Base-by-base conservation (phyloP, 164 flowering plant genomes). In the Tetracentron sinense region DNA sequence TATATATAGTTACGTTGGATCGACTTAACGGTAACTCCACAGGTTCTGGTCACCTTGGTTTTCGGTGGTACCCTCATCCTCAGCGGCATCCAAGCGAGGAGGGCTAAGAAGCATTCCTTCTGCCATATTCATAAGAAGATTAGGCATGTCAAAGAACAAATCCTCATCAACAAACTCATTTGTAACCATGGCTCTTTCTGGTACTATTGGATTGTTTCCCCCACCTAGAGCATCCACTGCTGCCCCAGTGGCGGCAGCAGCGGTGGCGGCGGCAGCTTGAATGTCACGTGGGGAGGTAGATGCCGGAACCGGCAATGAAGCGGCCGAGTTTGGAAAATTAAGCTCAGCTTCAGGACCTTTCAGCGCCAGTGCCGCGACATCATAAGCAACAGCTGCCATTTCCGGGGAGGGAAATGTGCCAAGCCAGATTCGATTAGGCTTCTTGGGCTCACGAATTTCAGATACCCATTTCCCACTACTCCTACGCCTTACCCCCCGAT, bases 31-130 rank as follows among this genome's bases (percentile, higher is more conserved):
- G 52, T 75, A 79, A 33, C 66, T 81, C 92, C 92, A 86, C 42
- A 86, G 82, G 59, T 74, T 62, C 1, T 73, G 72, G 51, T 77
- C 69, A 6, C 31, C 75, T 0, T 48, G 0, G 33, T n/a, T n/a
- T n/a, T 31, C 7, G 31, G 35, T n/a, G 17, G 49, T 28, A 23
- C 16, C 64, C 17, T 66, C 78, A 4, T 57, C 73, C 1, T 27
- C 66, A 0, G 59, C 49, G 15, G 46, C 19, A 61, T 77, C 79
- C 66, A 80, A 61, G 2, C 82, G 82, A 54, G 96, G 96, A 63
- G 92, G 96, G 69, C 92, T 86, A 25, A 88, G 73, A 63, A 88
- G 79, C 96, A 88, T 83, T 27, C 90, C 96, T 68, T 88, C 82
- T 16, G 96, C 96, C 96, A 88, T 88, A 56, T 83, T 81, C 38